These are phyloP conservation scores for Botrytis elliptica DNA, from an alignment of 2,329 filamentous ascomycete genomes.

Conservation along the genomic window DNA sequence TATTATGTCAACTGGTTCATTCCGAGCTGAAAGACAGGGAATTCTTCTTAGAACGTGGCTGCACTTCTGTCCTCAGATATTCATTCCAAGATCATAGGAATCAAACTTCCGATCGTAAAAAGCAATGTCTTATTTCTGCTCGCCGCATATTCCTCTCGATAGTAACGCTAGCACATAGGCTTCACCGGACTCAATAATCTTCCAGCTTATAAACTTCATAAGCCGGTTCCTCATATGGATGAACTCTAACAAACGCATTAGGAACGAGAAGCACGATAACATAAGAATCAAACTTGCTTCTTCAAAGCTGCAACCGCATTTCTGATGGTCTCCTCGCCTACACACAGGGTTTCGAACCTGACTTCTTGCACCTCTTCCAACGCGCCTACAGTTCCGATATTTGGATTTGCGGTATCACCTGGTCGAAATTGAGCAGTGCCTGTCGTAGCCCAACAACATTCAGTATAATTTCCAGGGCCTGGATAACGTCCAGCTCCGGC, in stretches of 20 bases:
- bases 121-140: background rate
- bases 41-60: background rate
- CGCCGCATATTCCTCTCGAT: background rate
- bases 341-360: constrained; percentile 60
- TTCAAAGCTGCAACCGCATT: constrained; percentile 63
- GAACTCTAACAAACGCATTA: constrained; percentile 36
- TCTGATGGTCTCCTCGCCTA: constrained; percentile 55
- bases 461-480: constrained; percentile 51
- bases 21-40: background rate
- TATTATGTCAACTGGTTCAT: background rate
- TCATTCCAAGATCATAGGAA: background rate
- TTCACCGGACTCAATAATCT: constrained; percentile 37
- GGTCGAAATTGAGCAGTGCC: constrained; percentile 68
- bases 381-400: constrained; percentile 57
- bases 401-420: constrained; percentile 58
- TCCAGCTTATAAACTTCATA: constrained; percentile 52
- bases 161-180: background rate
- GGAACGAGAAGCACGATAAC: constrained; percentile 18
- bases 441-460: constrained; percentile 50
- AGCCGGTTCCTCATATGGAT: constrained; percentile 53
- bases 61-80: background rate
- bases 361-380: constrained; percentile 61
- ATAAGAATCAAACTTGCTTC: constrained; percentile 47
- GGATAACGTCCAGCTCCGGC: constrained; percentile 53
- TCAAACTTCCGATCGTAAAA: background rate